phyloP scores from a whole-genome alignment of 2,329 filamentous ascomycete genomes.

The Verticillium isaacii region DNA sequence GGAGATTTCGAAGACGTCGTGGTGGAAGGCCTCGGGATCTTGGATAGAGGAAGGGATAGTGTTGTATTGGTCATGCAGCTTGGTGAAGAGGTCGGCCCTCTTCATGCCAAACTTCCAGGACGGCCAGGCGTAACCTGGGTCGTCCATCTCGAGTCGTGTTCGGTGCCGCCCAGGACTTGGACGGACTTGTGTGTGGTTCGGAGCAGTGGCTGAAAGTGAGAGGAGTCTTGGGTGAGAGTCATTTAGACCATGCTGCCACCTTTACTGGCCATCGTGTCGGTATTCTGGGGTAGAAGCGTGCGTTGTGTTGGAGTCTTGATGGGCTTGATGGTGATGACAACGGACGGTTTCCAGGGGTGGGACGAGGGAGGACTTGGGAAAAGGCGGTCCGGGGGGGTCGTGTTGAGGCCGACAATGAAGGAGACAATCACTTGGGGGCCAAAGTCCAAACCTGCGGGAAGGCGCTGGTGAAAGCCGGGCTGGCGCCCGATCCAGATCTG shows the following conservation, averaged over 20 bases:
- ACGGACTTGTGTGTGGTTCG: slow-evolving; percentile 1
- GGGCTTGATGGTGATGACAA: slow-evolving; percentile 14
- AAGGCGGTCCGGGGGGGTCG: background rate
- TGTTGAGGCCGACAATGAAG: slow-evolving; percentile 2
- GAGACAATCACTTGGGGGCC: background rate
- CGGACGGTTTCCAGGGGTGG: background rate
- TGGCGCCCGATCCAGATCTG: background rate
- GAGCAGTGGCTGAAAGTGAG: background rate
- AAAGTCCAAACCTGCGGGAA: background rate
- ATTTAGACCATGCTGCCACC: slow-evolving; percentile 12
- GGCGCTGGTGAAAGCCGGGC: background rate
- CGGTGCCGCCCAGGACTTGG: slow-evolving; percentile 1
- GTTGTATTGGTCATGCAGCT: slow-evolving; percentile 56
- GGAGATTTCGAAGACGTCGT: slow-evolving; percentile 57
- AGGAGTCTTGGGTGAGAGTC: background rate
- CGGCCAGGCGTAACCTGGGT: slow-evolving; percentile 49
- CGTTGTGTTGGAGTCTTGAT: slow-evolving; percentile 7
- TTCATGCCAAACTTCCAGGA: slow-evolving; percentile 61
- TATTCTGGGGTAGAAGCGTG: background rate
- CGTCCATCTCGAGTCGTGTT: slow-evolving; percentile 40
- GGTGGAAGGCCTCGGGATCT: slow-evolving; percentile 56
- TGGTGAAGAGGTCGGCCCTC: slow-evolving; percentile 52
- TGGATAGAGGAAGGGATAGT: slow-evolving; percentile 51
- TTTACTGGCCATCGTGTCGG: slow-evolving; percentile 13
- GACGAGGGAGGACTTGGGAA: slow-evolving; percentile 2